Conservation (phyloP, 371 early-diverging fungal species). For the Zopfochytrium polystomum region DNA sequence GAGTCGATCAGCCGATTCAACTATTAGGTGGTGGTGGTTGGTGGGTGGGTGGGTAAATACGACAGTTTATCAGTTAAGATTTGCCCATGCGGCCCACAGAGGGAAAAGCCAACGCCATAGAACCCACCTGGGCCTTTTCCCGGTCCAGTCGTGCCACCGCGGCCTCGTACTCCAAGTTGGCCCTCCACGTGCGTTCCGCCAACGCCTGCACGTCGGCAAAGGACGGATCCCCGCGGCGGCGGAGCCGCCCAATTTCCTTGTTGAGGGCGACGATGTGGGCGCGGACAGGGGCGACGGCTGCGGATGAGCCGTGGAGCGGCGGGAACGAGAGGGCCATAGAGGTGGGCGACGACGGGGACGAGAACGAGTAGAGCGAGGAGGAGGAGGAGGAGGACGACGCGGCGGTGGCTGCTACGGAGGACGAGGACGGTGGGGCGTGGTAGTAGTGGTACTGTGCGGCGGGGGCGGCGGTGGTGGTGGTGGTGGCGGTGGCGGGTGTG, state of each 20-base stretch:
- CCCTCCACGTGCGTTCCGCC: conserved; percentile 40
- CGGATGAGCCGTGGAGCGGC: too few relatives aligned
- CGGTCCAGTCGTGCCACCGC: conserved; percentile 23
- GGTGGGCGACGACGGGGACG: neutral
- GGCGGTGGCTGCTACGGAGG: neutral
- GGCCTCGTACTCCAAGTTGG: conserved; percentile 31
- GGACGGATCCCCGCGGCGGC: conserved; percentile 25
- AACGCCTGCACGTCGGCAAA: conserved; percentile 30
- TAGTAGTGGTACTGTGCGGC: neutral
- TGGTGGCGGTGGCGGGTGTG: neutral
- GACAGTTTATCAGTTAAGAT: too few relatives aligned
- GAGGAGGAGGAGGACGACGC: neutral
- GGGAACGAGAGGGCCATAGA: too few relatives aligned
- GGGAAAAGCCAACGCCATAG: neutral
- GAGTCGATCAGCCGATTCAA: conserved; percentile 26
- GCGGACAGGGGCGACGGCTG: neutral
- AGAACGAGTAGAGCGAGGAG: neutral
- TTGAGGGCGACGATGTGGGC: neutral
- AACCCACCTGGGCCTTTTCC: conserved; percentile 34
- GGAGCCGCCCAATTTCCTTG: conserved; percentile 23
- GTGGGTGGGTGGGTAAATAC: too few relatives aligned
- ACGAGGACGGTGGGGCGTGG: neutral
- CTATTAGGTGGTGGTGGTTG: conserved; percentile 14
- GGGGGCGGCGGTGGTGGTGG: neutral
- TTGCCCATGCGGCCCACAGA: too few relatives aligned